phyloP scores from a whole-genome alignment of 2,329 filamentous ascomycete genomes.

The Aspergillus intermedius region DNA sequence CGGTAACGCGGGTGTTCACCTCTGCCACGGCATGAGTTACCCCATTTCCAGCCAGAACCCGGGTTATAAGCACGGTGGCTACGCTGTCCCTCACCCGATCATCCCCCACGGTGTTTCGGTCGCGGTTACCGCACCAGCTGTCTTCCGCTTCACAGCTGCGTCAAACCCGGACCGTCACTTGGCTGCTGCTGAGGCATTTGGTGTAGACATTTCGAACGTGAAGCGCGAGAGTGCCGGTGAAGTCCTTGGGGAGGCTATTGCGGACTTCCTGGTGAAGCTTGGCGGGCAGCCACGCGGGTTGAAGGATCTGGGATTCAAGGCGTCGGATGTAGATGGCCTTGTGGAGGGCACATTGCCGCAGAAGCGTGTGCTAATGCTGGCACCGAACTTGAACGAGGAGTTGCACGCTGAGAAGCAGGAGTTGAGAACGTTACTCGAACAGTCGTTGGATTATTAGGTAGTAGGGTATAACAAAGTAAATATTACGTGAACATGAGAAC shows the following conservation, averaged over 20 bases:
- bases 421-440: slow-evolving; percentile 62
- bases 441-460: slow-evolving; percentile 48
- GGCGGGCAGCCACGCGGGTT: slow-evolving; percentile 88
- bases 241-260: slow-evolving; percentile 74
- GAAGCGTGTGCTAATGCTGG: slow-evolving; percentile 80
- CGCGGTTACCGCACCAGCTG: slow-evolving; percentile 84
- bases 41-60: slow-evolving; percentile 94
- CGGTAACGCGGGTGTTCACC: slow-evolving; percentile 92
- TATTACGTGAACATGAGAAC: not conserved
- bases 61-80: slow-evolving; percentile 82
- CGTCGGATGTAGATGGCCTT: slow-evolving; percentile 68
- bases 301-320: slow-evolving; percentile 72
- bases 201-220: slow-evolving; percentile 79
- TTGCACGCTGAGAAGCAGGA: slow-evolving; percentile 65
- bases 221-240: slow-evolving; percentile 86
- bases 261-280: slow-evolving; percentile 70
- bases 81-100: slow-evolving; percentile 66
- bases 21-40: slow-evolving; percentile 90
- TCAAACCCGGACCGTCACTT: slow-evolving; percentile 91
- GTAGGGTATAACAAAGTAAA: not conserved
- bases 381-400: slow-evolving; percentile 70
- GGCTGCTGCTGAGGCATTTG: slow-evolving; percentile 81
- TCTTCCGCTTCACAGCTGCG: slow-evolving; percentile 86
- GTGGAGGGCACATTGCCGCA: slow-evolving; percentile 96
- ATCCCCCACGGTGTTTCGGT: slow-evolving; percentile 96